Base-by-base conservation (phyloP, 2,329 filamentous ascomycete species). In the Emergomyces pasteurianus region DNA sequence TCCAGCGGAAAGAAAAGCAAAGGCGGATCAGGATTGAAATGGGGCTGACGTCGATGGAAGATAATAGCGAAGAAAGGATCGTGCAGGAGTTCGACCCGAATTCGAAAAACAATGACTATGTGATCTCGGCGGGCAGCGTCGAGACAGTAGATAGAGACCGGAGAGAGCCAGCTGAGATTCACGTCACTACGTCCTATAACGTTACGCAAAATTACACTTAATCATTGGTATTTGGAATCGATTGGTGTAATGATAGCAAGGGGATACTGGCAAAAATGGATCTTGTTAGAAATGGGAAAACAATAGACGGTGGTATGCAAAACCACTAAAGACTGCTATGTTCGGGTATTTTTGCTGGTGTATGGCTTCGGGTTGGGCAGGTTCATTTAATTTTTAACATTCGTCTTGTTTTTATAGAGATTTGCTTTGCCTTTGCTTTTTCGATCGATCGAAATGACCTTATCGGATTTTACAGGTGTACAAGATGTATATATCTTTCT, bases 181-280 rank as follows among this genome's bases (percentile, higher is more conserved):
- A 66, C 34, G 64, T 67, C 28, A 66, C 65, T 1, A 67, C 64
- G 0, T 58, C 61, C n/a, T 67, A 67, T 61, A 64, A 67, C 54
- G 65, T 67, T 42, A 38, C 42, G 3, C n/a, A 56, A 34, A 42
- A 21, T 36, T 42, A 42, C 23, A 1, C 53, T 28, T 56, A 18
- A 31, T 2, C 16, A 50, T 50, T 8, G 16, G 5, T 18, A 46
- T 31, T 28, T 16, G 12, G 26, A 50, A 50, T 26, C 46, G 9
- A 7, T 50, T 50, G 5, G 26, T n/a, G 1, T 31, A 18, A 18
- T 31, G 23, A 18, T 18, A 9, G 47, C 12, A 23, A 31, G 26
- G 16, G 47, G 47, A n/a, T 31, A 18, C 23, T 46, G 18, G 47
- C 14, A 31, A 50, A 23, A n/a, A 3, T n/a, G 21, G 10, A 12